phyloP scores from a whole-genome alignment of 495 filamentous ascomycete species.

The Hypoxylon perforatum region DNA sequence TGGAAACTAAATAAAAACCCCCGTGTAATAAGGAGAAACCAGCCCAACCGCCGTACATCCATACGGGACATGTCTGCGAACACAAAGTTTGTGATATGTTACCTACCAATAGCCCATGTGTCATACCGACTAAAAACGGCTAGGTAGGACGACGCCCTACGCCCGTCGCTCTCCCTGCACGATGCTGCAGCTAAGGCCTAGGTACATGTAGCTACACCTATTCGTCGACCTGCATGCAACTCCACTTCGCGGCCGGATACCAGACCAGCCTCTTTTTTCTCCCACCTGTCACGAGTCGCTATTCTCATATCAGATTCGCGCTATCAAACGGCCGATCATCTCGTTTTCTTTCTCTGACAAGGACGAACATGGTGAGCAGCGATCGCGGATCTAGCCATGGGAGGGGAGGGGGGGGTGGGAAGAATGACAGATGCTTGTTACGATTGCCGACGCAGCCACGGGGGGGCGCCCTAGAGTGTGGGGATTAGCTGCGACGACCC shows the following conservation, averaged over 20 bases:
- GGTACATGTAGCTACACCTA: conserved; percentile 41
- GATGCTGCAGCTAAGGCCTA: conserved; percentile 47
- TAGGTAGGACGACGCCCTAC: conserved; percentile 44
- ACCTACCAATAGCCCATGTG: conserved; percentile 30
- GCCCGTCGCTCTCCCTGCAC: conserved; percentile 46
- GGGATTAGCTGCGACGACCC: conserved; percentile 39
- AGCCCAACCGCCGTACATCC: conserved; percentile 33
- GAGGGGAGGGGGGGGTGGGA: too few relatives aligned
- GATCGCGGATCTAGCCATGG: conserved; percentile 45
- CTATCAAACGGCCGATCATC: conserved; percentile 40
- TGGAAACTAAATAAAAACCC: conserved; percentile 22
- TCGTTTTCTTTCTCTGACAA: conserved; percentile 29
- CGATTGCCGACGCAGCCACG: conserved; percentile 40
- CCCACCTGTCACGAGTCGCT: conserved; percentile 36
- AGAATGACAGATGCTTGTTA: conserved; percentile 40
- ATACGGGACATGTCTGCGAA: conserved; percentile 33
- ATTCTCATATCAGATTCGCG: conserved; percentile 34
- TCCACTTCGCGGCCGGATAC: conserved; percentile 41
- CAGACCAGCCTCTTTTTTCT: conserved; percentile 18
- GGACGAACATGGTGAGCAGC: conserved; percentile 18
- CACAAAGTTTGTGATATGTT: conserved; percentile 44
- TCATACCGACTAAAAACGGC: conserved; percentile 41
- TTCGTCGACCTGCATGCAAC: conserved; percentile 47
- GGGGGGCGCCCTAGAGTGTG: conserved; percentile 33
- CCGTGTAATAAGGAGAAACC: conserved; percentile 39